phyloP scores from a whole-genome alignment of 176 grass and related monocot species.

The Stipa capillata region DNA sequence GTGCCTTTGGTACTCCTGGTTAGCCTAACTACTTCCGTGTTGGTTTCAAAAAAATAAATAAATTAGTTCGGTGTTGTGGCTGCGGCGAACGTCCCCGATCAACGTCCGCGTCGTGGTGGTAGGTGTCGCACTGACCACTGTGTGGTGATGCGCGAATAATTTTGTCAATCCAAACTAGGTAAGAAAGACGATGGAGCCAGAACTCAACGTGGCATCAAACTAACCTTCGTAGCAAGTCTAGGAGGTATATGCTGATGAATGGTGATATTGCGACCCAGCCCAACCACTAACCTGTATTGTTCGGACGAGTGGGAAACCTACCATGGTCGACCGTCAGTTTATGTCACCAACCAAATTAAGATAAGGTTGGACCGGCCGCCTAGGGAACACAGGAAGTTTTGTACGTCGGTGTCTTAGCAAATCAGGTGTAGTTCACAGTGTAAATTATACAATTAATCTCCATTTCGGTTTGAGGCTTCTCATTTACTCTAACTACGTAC shows the following conservation, averaged over 20 bases:
- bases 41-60: no score
- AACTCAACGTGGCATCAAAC: not conserved
- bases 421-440: no score
- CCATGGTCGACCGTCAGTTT: not conserved
- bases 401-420: no score
- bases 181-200: not conserved
- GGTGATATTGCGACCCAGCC: no score
- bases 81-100: not conserved
- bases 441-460: no score
- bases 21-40: not conserved
- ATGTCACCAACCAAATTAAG: not conserved
- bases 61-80: not conserved
- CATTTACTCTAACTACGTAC: no score
- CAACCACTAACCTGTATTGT: not conserved
- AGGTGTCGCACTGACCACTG: not conserved
- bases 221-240: no score
- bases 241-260: no score
- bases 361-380: no score
- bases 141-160: not conserved
- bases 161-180: not conserved
- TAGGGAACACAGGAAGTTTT: no score
- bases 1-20: not conserved
- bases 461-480: no score
- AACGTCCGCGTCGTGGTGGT: not conserved
- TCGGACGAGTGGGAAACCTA: not conserved